Percentiles rank a stretch among this genome's conserved stretches.
Conservation (phyloP, 176 grass and related monocot species). For the Eleusine indica region DNA sequence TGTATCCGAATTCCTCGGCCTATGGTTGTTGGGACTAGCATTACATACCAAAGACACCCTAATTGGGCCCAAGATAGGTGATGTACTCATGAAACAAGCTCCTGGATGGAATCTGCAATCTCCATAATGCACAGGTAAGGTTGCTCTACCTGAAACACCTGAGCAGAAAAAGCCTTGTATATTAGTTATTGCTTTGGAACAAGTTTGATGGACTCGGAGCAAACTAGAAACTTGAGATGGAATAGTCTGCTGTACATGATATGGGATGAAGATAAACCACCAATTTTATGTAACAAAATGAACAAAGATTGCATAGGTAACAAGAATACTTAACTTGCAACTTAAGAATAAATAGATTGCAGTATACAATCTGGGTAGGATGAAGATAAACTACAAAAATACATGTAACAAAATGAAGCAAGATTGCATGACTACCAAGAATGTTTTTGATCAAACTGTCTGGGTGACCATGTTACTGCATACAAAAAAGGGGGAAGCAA, state of each 20-base stretch:
- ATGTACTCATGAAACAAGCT: conserved; percentile 45
- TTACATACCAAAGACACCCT: conserved; percentile 47
- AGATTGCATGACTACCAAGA: background rate
- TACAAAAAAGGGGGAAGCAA: background rate
- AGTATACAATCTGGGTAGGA: background rate
- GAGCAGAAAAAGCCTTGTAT: conserved; percentile 35
- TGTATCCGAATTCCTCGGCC: conserved; percentile 35
- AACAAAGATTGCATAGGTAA: background rate
- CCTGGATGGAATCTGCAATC: conserved; percentile 38
- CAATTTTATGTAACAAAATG: conserved; percentile 8
- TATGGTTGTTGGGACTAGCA: conserved; percentile 59
- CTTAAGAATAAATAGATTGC: background rate
- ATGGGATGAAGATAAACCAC: background rate
- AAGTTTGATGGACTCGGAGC: conserved; percentile 4
- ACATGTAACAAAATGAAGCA: background rate
- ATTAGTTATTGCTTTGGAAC: conserved; percentile 42
- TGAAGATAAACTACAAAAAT: background rate
- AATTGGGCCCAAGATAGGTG: conserved; percentile 37
- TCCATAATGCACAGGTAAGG: conserved; percentile 35
- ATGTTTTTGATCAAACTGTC: background rate
- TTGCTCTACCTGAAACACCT: conserved; percentile 54
- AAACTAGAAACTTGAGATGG: conserved; percentile 2
- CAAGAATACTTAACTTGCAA: conserved; percentile 14
- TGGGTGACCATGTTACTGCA: background rate
- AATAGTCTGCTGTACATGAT: background rate